Base-by-base conservation (phyloP, 441 rosid genomes). In the Mallotus repandus region DNA sequence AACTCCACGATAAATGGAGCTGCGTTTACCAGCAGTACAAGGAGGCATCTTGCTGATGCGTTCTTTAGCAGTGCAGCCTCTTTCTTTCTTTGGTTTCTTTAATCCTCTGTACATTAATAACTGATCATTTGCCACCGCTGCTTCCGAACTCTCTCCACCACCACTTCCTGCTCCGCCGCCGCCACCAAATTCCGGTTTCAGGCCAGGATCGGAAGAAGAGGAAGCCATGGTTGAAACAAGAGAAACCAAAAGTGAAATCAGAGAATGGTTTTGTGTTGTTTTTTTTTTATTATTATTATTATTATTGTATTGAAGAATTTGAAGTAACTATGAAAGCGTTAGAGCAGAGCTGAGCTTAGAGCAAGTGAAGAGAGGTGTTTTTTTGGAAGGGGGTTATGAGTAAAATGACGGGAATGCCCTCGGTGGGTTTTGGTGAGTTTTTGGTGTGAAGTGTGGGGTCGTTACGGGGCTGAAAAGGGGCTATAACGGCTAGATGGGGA, bases 31-130 rank as follows among this genome's bases (percentile, higher is more conserved):
- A 2, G 88, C 81, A 15, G 81, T 94, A 18, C 96, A 90, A 54
- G 98, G 99, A 60, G 96, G 96, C 98, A 95, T 93, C 80, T 91
- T 91, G 77, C 99, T 95, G 75, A 94, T 94, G 66, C 99, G 96
- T 78, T 94, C 99, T 80, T 94, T 94, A 48, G 99, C 97, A 35
- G 99, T 94, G 74, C 97, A 92, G 1, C 97, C 96, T 84, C 98
- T 89, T 77, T 94, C 99, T 79, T 91, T 94, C 90, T 89, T 94
- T 56, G 97, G 91, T 81, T 92, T 94, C 85, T 94, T 92, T 67
- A 90, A 10, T 55, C 89, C 96, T 83, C 95, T 86, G 81, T 87
- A 88, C 43, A 91, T 76, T 66, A 86, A 78, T 77, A 89, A 83
- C 88, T 91, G 91, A 85, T 92, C 98, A 79, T 83, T 90, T 70